Evolutionary conservation across 441 rosid species (phyloP).

Genomic region (California macrophylla): DNA sequence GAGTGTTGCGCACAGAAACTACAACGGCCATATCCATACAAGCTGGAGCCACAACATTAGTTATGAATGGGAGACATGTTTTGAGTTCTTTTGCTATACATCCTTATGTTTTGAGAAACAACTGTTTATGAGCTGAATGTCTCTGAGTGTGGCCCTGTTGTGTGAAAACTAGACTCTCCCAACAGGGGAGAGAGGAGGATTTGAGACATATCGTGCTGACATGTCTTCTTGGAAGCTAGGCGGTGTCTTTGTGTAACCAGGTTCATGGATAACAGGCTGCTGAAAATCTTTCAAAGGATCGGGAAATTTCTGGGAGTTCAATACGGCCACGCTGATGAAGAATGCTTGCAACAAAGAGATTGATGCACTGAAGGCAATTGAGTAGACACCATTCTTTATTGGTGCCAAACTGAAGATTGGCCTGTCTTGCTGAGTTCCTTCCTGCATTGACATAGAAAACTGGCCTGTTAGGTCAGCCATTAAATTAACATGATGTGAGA

Average conservation of each 20-base stretch:
- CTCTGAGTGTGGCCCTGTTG: too few relatives aligned
- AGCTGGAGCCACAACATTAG: too few relatives aligned
- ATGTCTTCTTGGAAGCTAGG: constrained; percentile 16
- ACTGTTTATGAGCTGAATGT: too few relatives aligned
- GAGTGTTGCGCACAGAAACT: too few relatives aligned
- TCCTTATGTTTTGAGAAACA: too few relatives aligned
- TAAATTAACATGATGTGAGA: background rate
- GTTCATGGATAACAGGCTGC: constrained; percentile 16
- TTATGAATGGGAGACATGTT: too few relatives aligned
- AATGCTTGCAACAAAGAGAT: constrained; percentile 60
- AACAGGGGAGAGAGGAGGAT: constrained; percentile 69
- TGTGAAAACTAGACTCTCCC: constrained; percentile 45
- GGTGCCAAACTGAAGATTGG: constrained; percentile 47
- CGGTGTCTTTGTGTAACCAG: constrained; percentile 14
- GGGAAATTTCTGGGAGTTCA: constrained; percentile 32
- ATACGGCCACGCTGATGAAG: constrained; percentile 44
- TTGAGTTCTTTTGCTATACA: too few relatives aligned
- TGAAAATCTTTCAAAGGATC: constrained; percentile 20
- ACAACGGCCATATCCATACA: too few relatives aligned
- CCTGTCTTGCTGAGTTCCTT: constrained; percentile 26
- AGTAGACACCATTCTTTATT: constrained; percentile 46
- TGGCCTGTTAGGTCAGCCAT: background rate
- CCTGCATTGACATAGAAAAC: constrained; percentile 30
- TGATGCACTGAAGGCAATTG: constrained; percentile 50
- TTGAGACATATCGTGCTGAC: constrained; percentile 40